A percentile compares a stretch with the other conserved stretches of the same genome.
Evolutionary conservation across 2,329 filamentous ascomycete genomes (phyloP).

Genomic region (Ceratocystis albifundus): DNA sequence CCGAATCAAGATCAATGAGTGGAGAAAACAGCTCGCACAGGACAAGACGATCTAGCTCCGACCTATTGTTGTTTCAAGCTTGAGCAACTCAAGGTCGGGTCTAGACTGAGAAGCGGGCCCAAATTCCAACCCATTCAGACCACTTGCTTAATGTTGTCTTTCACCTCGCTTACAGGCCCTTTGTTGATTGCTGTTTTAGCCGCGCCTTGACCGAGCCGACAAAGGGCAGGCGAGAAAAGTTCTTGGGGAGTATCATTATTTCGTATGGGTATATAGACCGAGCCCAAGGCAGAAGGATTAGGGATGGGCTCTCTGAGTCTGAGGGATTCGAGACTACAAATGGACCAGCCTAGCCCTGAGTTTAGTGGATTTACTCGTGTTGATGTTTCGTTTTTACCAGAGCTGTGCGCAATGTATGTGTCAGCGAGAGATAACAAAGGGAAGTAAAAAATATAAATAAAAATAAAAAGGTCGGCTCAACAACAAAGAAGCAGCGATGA

Average conservation of each 20-base stretch:
- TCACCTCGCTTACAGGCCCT: not conserved
- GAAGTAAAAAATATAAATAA: no score
- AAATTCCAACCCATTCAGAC: not conserved
- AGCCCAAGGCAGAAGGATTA: not conserved
- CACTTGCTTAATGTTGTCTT: not conserved
- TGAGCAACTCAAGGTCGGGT: not conserved
- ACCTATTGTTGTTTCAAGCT: not conserved
- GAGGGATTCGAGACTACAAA: constrained; percentile 5
- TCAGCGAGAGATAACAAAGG: no score
- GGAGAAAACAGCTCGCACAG: not conserved
- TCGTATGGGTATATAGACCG: not conserved
- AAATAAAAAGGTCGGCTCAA: no score
- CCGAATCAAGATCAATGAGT: not conserved
- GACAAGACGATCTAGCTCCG: not conserved
- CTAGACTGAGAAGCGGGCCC: not conserved
- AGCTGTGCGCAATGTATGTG: no score
- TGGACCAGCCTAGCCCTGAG: not conserved
- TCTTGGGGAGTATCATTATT: not conserved
- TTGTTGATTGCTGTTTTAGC: not conserved
- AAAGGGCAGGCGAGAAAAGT: not conserved
- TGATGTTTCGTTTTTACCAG: not conserved
- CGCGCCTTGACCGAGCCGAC: not conserved
- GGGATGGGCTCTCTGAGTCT: not conserved
- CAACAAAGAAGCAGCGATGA: no score
- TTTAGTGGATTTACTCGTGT: not conserved